Evolutionary conservation across 495 filamentous ascomycete genomes (phyloP).

Genomic region (Jackrogersella minutella): DNA sequence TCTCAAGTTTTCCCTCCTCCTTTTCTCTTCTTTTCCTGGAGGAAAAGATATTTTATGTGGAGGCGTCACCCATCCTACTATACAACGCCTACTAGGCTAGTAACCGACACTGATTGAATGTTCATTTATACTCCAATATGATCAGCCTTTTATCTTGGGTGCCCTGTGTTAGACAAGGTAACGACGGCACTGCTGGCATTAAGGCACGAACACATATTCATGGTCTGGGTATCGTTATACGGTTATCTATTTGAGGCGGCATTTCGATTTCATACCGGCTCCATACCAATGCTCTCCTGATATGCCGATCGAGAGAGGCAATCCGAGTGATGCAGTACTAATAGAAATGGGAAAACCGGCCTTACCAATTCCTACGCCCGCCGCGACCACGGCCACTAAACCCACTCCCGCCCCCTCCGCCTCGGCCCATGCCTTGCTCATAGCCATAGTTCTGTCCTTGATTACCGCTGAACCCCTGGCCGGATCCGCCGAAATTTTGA

Average conservation of each 20-base stretch:
- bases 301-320: neutral
- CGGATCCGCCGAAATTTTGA: conserved; percentile 52
- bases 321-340: neutral
- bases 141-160: no score
- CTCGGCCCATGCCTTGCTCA: conserved; percentile 61
- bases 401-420: conserved; percentile 50
- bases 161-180: no score
- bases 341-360: neutral
- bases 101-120: no score
- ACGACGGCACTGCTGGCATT: no score
- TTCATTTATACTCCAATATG: no score
- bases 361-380: conserved; percentile 48
- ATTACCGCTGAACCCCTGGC: conserved; percentile 57
- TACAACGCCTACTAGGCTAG: no score
- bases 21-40: no score
- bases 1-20: no score
- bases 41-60: no score
- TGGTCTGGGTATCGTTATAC: conserved; percentile 20
- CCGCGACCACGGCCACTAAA: conserved; percentile 58
- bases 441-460: conserved; percentile 65
- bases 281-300: neutral
- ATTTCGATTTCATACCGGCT: neutral
- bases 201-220: no score
- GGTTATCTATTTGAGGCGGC: neutral
- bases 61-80: no score